Evolutionary conservation across 345 rosid genomes (phyloP).

Genomic region (Syzygium aromaticum): DNA sequence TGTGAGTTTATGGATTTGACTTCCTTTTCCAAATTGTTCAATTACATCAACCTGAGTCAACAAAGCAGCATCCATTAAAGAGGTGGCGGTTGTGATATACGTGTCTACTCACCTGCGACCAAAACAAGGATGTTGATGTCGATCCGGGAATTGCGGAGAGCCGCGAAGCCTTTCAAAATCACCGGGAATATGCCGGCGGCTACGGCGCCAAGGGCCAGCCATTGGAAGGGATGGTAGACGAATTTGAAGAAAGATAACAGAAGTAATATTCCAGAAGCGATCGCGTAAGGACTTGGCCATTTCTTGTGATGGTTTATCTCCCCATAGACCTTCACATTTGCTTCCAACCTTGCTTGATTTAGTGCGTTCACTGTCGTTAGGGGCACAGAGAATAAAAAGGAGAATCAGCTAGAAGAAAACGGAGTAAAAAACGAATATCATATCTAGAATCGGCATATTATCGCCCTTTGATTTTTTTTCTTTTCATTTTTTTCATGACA

Average conservation of each 20-base stretch:
- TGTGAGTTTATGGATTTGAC: neutral
- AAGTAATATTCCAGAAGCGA: constrained; percentile 52
- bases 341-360: constrained; percentile 77
- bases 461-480: neutral
- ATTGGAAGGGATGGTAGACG: constrained; percentile 44
- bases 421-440: neutral
- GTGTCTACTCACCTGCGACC: constrained; percentile 50
- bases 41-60: neutral
- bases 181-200: constrained; percentile 56
- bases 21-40: neutral
- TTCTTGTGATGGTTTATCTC: constrained; percentile 37
- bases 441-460: neutral
- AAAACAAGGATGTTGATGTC: constrained; percentile 68
- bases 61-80: neutral
- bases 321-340: constrained; percentile 60
- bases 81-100: neutral
- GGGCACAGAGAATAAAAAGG: neutral
- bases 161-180: constrained; percentile 32
- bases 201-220: constrained; percentile 73
- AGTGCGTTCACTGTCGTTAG: constrained; percentile 56
- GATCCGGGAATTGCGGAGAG: constrained; percentile 37
- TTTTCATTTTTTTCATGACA: neutral
- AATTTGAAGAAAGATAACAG: constrained; percentile 48
- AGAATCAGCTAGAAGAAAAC: neutral
- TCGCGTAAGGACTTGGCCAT: constrained; percentile 84